These are phyloP conservation scores for Pulchroboletus neoregius DNA, from an alignment of 1,284 basidiomycete genomes.

Conservation along the genomic window DNA sequence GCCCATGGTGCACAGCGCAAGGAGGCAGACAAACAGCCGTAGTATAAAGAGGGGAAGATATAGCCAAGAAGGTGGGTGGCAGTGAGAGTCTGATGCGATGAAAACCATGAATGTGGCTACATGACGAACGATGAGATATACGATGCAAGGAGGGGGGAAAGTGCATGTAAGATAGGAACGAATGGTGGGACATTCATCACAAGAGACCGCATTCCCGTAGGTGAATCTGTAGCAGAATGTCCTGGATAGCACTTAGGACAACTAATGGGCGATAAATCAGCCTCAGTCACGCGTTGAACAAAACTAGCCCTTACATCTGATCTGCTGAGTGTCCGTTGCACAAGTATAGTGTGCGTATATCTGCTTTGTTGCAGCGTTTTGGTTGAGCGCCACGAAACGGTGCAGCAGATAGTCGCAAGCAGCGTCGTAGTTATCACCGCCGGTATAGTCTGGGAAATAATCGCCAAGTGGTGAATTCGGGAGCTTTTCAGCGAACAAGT, in stretches of 20 bases:
- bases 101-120: conserved; percentile 23
- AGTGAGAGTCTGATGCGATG: conserved; percentile 24
- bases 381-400: conserved; percentile 84
- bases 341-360: conserved; percentile 89
- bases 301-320: conserved; percentile 60
- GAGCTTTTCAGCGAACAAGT: conserved; percentile 93
- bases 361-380: conserved; percentile 82
- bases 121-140: conserved; percentile 26
- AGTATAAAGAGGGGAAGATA: conserved; percentile 9
- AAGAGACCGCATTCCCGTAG: conserved; percentile 83
- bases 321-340: conserved; percentile 86
- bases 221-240: conserved; percentile 79
- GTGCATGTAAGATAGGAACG: conserved; percentile 5
- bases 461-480: conserved; percentile 81
- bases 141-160: conserved; percentile 20
- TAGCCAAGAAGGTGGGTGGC: conserved; percentile 23
- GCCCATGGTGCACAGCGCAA: conserved; percentile 9
- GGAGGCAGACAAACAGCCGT: background rate
- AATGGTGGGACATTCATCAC: conserved; percentile 33
- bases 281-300: background rate
- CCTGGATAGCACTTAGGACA: conserved; percentile 77
- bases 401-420: conserved; percentile 85
- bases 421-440: conserved; percentile 81
- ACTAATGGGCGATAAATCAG: conserved; percentile 41
- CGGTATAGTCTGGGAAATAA: conserved; percentile 85